Percentiles rank a stretch among this genome's conserved stretches.
Conservation (phyloP, 345 rosid species). For the Boechera divaricarpa region DNA sequence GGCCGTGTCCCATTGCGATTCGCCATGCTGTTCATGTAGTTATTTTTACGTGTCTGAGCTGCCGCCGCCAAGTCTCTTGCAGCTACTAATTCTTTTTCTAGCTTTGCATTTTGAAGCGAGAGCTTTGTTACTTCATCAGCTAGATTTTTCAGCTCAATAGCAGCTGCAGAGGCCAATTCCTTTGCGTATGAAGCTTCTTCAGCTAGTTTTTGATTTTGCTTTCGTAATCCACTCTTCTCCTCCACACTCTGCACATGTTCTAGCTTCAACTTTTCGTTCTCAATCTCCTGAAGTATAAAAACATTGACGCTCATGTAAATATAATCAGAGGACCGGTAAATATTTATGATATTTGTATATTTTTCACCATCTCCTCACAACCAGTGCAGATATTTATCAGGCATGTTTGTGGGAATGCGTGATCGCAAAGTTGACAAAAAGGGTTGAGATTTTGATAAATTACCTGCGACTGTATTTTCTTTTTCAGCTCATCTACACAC, state of each 20-base stretch:
- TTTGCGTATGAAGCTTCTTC: conserved; percentile 97
- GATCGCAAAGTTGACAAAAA: conserved; percentile 10
- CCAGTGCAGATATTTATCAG: background rate
- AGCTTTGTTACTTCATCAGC: conserved; percentile 91
- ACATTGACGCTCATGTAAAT: conserved; percentile 11
- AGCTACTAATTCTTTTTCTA: conserved; percentile 76
- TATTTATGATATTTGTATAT: background rate
- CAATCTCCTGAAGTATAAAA: conserved; percentile 60
- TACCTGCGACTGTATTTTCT: conserved; percentile 85
- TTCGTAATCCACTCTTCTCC: conserved; percentile 75
- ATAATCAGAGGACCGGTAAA: background rate
- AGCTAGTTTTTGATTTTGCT: conserved; percentile 82
- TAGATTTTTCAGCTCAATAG: conserved; percentile 92
- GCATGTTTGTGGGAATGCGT: conserved; percentile 11
- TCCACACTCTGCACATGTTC: conserved; percentile 79
- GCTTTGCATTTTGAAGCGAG: conserved; percentile 77
- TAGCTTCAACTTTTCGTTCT: conserved; percentile 77
- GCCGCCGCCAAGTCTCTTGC: conserved; percentile 60
- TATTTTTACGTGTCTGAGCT: conserved; percentile 55
- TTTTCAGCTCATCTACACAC: conserved; percentile 66
- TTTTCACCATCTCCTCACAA: conserved; percentile 1
- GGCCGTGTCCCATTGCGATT: conserved; percentile 61
- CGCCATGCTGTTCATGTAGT: conserved; percentile 64
- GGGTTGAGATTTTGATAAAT: conserved; percentile 20
- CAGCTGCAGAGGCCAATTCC: conserved; percentile 98